Evolutionary conservation across 2,329 filamentous ascomycete genomes (phyloP).

Genomic region (Claviceps monticola): DNA sequence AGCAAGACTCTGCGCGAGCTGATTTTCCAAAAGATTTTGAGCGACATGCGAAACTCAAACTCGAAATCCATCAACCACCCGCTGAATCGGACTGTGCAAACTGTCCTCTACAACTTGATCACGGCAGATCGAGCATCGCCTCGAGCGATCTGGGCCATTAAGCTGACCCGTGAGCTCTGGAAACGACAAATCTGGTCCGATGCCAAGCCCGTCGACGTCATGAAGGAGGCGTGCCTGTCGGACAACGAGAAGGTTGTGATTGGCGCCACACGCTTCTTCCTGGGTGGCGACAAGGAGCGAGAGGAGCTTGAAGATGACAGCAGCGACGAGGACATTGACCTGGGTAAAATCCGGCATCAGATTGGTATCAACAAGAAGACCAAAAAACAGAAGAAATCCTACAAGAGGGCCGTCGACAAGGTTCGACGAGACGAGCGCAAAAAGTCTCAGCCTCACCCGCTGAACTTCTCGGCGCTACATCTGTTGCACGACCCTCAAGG

Average conservation of each 20-base stretch:
- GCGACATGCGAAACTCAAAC: constrained; percentile 80
- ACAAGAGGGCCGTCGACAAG: constrained; percentile 70
- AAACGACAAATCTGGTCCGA: constrained; percentile 94
- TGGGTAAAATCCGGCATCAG: constrained; percentile 72
- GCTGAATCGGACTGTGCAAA: constrained; percentile 86
- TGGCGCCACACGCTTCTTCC: constrained; percentile 83
- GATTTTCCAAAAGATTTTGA: constrained; percentile 79
- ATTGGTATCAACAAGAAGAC: constrained; percentile 92
- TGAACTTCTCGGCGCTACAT: constrained; percentile 95
- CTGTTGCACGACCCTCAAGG: constrained; percentile 88
- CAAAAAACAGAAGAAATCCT: constrained; percentile 67
- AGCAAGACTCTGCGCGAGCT: constrained; percentile 79
- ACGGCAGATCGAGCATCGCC: constrained; percentile 72
- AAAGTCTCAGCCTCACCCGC: constrained; percentile 71
- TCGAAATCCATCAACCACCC: constrained; percentile 79
- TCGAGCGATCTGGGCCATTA: constrained; percentile 90
- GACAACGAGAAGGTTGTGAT: constrained; percentile 88
- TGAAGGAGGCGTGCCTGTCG: constrained; percentile 83
- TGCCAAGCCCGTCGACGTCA: constrained; percentile 87
- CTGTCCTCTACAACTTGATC: constrained; percentile 81
- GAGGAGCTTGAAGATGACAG: constrained; percentile 86
- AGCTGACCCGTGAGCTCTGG: constrained; percentile 91
- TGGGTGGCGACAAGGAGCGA: constrained; percentile 89
- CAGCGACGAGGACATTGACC: constrained; percentile 66
- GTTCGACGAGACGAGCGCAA: constrained; percentile 75